Conservation (phyloP, 768 basidiomycete genomes). For the Xerocomus spinulosus region DNA sequence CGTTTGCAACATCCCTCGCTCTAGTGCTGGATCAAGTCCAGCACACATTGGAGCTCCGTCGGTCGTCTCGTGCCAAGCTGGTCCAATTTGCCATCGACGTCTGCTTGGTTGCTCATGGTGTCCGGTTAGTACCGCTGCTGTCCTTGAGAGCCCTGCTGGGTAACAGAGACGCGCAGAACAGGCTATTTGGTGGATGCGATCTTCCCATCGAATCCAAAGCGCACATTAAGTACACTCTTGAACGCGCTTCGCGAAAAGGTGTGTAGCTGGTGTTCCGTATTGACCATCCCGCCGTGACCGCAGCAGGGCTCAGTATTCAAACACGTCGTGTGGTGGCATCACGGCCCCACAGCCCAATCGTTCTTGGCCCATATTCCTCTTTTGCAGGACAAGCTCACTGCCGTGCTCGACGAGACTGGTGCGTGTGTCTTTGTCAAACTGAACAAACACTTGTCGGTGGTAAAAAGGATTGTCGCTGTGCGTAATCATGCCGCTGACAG, state of each 20-base stretch:
- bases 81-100: conserved; percentile 37
- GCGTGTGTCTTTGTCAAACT: conserved; percentile 20
- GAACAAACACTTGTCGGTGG: conserved; percentile 14
- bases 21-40: conserved; percentile 15
- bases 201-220: conserved; percentile 29
- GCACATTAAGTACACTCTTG: conserved; percentile 36
- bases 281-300: background rate
- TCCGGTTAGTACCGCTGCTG: conserved; percentile 34
- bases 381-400: conserved; percentile 8
- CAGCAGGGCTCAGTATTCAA: conserved; percentile 33
- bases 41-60: conserved; percentile 6
- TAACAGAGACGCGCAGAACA: conserved; percentile 13
- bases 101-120: conserved; percentile 37
- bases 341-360: conserved; percentile 44
- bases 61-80: conserved; percentile 10
- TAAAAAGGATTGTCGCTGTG: conserved; percentile 9
- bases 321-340: conserved; percentile 42
- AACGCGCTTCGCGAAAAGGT: conserved; percentile 36
- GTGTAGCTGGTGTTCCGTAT: conserved; percentile 20
- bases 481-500: background rate
- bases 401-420: background rate
- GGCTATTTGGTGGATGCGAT: conserved; percentile 52
- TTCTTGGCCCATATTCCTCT: conserved; percentile 47
- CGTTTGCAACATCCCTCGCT: conserved; percentile 17
- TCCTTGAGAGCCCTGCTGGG: no score